These are phyloP conservation scores for Silene vulgaris DNA, from an alignment of 179 eudicot genomes.

Conservation along the genomic window DNA sequence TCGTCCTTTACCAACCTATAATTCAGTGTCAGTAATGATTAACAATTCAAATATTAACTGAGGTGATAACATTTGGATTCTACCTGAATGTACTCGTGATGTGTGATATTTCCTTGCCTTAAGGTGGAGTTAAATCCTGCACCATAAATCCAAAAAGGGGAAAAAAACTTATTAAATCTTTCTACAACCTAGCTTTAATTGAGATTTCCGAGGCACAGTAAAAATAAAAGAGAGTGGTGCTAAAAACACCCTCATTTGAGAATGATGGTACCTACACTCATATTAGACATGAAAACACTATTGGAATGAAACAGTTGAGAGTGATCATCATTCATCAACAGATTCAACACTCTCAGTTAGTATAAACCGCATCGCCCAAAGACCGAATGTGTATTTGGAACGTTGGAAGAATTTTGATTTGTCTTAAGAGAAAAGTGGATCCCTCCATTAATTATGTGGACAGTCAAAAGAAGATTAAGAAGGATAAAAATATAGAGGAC, in stretches of 20 bases:
- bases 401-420: not conserved
- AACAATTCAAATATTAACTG: not conserved
- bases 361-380: too few relatives aligned
- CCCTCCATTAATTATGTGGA: not conserved
- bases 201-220: not conserved
- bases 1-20: slow-evolving; percentile 97
- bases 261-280: not conserved
- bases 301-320: not conserved
- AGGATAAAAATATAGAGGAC: not conserved
- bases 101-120: slow-evolving; percentile 95
- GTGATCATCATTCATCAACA: not conserved
- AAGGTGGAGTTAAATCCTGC: slow-evolving; percentile 93
- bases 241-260: not conserved
- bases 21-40: slow-evolving; percentile 17
- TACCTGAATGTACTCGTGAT: slow-evolving; percentile 99
- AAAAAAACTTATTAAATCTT: not conserved
- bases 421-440: not conserved
- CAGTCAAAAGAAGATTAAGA: not conserved
- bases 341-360: too few relatives aligned
- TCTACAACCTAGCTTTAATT: not conserved
- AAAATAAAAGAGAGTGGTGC: not conserved
- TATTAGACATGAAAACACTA: not conserved
- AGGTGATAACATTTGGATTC: not conserved
- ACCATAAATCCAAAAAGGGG: not conserved
- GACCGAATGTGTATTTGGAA: too few relatives aligned